A percentile compares a stretch with the other conserved stretches of the same genome.
Evolutionary conservation across 441 rosid genomes (phyloP).

Genomic region (Capsella rubella): DNA sequence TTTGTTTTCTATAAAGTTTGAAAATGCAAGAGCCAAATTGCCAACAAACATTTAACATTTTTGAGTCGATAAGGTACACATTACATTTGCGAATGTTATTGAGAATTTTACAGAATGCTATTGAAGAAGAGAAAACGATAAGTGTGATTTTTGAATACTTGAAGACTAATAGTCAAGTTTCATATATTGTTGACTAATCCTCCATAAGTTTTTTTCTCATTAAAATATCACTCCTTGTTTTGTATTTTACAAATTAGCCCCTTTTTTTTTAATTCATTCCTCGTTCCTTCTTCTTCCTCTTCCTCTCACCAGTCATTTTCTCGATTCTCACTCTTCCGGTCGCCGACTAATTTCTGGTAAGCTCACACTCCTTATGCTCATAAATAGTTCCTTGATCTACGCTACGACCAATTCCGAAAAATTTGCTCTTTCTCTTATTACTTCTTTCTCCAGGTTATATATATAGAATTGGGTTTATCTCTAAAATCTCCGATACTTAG

Average conservation of each 20-base stretch:
- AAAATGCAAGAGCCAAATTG: constrained; percentile 1
- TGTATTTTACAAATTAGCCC: constrained; percentile 17
- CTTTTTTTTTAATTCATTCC: not conserved
- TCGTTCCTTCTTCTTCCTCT: constrained; percentile 11
- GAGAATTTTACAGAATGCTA: not conserved
- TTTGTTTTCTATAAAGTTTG: not conserved
- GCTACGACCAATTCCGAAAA: not conserved
- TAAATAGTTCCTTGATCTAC: not conserved
- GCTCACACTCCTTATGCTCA: constrained; percentile 2
- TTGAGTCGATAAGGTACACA: not conserved
- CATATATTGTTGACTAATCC: constrained; percentile 1
- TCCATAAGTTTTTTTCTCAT: not conserved
- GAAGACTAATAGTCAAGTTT: not conserved
- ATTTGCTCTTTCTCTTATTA: not conserved
- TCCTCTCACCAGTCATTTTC: constrained; percentile 8
- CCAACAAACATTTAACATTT: not conserved
- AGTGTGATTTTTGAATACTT: not conserved
- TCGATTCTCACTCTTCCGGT: constrained; percentile 7
- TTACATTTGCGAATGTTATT: not conserved
- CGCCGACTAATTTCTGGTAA: constrained; percentile 35
- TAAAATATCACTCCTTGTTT: constrained; percentile 6
- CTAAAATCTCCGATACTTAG: not conserved
- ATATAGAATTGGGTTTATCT: not conserved
- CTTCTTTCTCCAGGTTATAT: not conserved
- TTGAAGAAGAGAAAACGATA: not conserved